These are phyloP conservation scores for Aureobasidium lini DNA, from an alignment of 2,329 filamentous ascomycete species.

Conservation along the genomic window DNA sequence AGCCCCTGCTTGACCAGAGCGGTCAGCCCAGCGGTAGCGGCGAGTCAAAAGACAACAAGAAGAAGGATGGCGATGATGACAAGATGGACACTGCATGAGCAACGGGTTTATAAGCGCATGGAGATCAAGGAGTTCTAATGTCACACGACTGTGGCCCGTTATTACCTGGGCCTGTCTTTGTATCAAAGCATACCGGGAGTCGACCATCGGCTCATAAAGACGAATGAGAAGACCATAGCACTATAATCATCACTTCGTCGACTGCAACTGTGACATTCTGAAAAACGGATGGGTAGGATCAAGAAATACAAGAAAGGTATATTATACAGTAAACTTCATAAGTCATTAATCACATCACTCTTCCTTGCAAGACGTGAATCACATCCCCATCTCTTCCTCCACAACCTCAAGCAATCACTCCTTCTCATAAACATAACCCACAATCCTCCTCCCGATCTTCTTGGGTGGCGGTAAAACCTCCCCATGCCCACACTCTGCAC, in stretches of 20 bases:
- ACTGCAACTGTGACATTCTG: too few relatives aligned
- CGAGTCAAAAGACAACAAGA: slow-evolving; percentile 44
- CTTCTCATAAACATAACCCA: slow-evolving; percentile 17
- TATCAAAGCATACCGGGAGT: neutral
- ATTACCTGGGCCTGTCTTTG: neutral
- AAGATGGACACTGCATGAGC: slow-evolving; percentile 82
- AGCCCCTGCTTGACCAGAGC: slow-evolving; percentile 56
- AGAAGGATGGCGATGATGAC: slow-evolving; percentile 51
- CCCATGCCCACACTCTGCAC: slow-evolving; percentile 12
- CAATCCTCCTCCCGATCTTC: slow-evolving; percentile 15
- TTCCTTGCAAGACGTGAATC: too few relatives aligned
- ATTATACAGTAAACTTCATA: neutral
- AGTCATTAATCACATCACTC: neutral
- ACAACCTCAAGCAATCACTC: neutral
- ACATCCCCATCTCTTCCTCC: too few relatives aligned
- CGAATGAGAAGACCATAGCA: neutral
- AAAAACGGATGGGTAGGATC: neutral
- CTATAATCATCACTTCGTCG: neutral
- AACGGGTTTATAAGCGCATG: neutral
- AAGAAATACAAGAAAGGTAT: neutral
- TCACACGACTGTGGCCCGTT: neutral
- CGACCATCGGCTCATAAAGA: neutral
- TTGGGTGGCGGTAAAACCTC: slow-evolving; percentile 16
- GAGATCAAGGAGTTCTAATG: slow-evolving; percentile 10
- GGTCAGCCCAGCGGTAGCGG: slow-evolving; percentile 57